These are phyloP conservation scores for Lipomyces orientalis DNA, from an alignment of 805 yeast genomes.

Conservation along the genomic window DNA sequence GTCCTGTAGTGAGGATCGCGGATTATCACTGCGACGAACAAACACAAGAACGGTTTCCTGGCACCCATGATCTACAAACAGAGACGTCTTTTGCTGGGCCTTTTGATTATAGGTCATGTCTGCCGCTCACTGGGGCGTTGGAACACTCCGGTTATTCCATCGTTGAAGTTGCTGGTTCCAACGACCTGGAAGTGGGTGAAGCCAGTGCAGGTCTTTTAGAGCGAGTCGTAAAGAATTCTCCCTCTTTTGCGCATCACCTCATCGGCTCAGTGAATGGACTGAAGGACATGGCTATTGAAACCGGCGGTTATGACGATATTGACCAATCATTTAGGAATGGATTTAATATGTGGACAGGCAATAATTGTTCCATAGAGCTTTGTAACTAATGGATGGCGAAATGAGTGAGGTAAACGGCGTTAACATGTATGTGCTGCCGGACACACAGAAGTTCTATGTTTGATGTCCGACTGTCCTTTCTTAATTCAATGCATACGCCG, in stretches of 20 bases:
- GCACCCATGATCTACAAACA: neutral
- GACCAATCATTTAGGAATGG: neutral
- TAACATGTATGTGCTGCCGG: neutral
- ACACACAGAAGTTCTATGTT: neutral
- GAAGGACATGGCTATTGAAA: neutral
- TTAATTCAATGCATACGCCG: too few relatives aligned
- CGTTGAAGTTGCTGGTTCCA: neutral
- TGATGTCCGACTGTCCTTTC: too few relatives aligned
- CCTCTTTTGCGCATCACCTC: neutral
- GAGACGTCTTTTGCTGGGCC: neutral
- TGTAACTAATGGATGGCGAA: neutral
- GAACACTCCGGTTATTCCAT: neutral
- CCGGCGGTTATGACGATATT: neutral
- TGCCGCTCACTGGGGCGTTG: neutral
- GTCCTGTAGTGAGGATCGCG: neutral
- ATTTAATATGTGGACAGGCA: neutral
- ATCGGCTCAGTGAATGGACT: neutral
- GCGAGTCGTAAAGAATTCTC: neutral
- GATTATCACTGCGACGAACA: neutral
- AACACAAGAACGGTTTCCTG: neutral
- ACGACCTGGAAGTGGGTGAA: neutral
- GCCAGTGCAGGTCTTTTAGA: neutral
- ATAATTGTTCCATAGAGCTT: neutral
- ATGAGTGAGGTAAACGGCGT: neutral
- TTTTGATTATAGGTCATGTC: neutral